phyloP scores from a whole-genome alignment of 1,284 basidiomycete genomes.

The Lignosus rhinocerotis region DNA sequence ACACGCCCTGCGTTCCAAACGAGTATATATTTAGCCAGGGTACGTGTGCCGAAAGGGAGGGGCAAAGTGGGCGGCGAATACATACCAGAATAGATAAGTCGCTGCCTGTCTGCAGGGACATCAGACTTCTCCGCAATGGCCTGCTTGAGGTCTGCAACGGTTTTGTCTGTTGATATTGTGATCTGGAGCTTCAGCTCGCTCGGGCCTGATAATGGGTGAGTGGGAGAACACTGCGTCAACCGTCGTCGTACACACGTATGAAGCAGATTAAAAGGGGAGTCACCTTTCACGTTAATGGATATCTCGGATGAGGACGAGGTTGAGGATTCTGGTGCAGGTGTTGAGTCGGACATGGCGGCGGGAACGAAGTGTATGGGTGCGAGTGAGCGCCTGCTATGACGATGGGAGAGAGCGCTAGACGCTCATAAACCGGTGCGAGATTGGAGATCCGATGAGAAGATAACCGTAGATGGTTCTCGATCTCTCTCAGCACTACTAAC shows the following conservation, averaged over 20 bases:
- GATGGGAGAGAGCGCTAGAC: constrained; percentile 2
- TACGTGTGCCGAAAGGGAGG: not conserved
- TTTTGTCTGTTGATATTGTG: constrained; percentile 75
- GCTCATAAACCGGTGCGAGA: constrained; percentile 8
- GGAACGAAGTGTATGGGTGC: not conserved
- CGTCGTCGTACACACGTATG: not conserved
- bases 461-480: constrained; percentile 18
- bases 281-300: constrained; percentile 77
- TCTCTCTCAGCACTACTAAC: no score
- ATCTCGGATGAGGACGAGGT: constrained; percentile 51
- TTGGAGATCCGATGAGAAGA: constrained; percentile 6
- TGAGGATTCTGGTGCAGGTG: constrained; percentile 34
- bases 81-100: constrained; percentile 86
- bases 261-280: not conserved
- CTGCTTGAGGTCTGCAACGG: constrained; percentile 83
- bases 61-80: constrained; percentile 1
- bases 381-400: constrained; percentile 17
- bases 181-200: constrained; percentile 90
- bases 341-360: constrained; percentile 17
- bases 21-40: not conserved
- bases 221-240: constrained; percentile 1
- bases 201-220: constrained; percentile 53
- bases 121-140: constrained; percentile 82
- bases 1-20: constrained; percentile 54
- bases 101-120: constrained; percentile 82